Base-by-base conservation (phyloP, 2,329 filamentous ascomycete genomes). In the Botrytis sinoallii region DNA sequence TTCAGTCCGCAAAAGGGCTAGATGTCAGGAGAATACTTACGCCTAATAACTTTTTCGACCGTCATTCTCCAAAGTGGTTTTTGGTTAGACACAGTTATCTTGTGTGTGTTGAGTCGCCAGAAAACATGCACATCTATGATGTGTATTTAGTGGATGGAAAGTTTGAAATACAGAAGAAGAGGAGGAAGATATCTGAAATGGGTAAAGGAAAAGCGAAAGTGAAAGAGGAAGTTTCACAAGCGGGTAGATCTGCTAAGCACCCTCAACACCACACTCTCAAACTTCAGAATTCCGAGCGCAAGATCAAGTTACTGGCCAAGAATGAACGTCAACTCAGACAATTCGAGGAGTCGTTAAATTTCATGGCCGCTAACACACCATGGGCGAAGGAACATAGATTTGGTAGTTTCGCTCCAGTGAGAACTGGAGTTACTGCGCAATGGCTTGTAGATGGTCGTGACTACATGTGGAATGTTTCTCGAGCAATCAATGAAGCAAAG, bases 381-480 rank as follows among this genome's bases (percentile, higher is more conserved):
- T 99, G 96, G 96, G 89, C 92, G 73, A 88, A 91, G 77, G 88
- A 88, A 71, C 96, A 98, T 80, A 90, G 96, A 29, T 98, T 98
- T 81, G 92, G 92, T 78, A 98, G 95, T 82, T 99, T 97, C 83
- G 95, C 96, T 0, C 96, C 96, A 0, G 92, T 98, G 2, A 89
- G 96, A 74, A 90, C 89, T 65, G 92, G 92, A 61, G 94, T 96
- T 42, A 96, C 95, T 83, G 94, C 95, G 3, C 94, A 98, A 80
- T 98, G 95, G 95, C 88, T 99, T 14, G 95, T 99, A 0, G 96
- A 99, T 83, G 96, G 93, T 25, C 90, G 96, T 77, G 96, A 99
- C 82, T 97, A 98, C 85, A 98, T 98, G 95, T 99, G 96, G 96
- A 97, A 98, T 81, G 94, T 98, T 12, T 98, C 95, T 18, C 90